Base-by-base conservation (phyloP, 768 basidiomycete species). In the Macrolepiota albuminosa region DNA sequence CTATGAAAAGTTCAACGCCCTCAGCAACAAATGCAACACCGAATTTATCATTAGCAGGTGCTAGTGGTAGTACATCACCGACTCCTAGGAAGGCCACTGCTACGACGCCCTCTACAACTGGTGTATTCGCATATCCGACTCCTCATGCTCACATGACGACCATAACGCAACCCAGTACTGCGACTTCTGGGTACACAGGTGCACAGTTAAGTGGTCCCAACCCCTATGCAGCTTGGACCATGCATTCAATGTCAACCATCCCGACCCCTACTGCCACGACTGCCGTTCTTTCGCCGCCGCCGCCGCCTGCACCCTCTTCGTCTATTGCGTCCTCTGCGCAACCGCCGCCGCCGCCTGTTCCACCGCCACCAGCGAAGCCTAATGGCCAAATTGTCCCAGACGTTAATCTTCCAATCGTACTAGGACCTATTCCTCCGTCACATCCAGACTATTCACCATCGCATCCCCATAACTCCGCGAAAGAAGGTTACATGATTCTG, bases 331-430 rank as follows among this genome's bases (percentile, higher is more conserved):
- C 63, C 33, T 54, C 53, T 36, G 45, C 51, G 53, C 63, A 56
- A 57, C 43, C 61, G 24, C 64, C 75, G 18, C 73, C 79, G 29
- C 67, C 64, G 56, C 29, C 64, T 59, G 51, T 62, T 54, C 54
- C 64, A 56, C 58, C 65, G 47, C 56, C 62, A 39, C n/a, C 56
- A 59, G 47, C 42, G 18, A 59, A 64, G n/a, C 36, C 63, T 3
- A 29, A 34, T 40, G 71, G 68, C 51, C 60, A 72, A 11, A 57
- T 70, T 21, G 73, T 81, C 50, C 77, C 81, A 13, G 81, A 82
- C 57, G 87, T 91, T 36, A 82, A 84, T 51, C 81, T 93, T 51
- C 91, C 93, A 9, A 92, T 94, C 61, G 71, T 91, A 40, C 77
- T 95, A 46, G 87, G 86, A 7, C 85, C 89, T 43, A 82, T 88